Conservation (phyloP, 2,329 filamentous ascomycete genomes). For the Alternaria sp. region DNA sequence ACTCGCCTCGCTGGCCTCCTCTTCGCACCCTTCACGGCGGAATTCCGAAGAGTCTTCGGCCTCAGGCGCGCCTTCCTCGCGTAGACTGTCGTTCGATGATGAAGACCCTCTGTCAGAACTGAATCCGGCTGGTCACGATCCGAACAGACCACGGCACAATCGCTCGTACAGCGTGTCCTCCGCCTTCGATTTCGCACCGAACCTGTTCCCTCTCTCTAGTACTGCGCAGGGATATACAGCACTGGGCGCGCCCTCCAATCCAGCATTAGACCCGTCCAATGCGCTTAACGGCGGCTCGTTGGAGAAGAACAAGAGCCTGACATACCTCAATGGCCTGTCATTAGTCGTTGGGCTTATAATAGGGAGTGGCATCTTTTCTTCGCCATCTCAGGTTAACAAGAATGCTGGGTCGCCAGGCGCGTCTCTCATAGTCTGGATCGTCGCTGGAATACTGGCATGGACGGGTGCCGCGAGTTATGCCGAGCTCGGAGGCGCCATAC, state of each 20-base stretch:
- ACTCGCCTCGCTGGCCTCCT: conserved; percentile 91
- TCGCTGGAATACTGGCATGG: conserved; percentile 93
- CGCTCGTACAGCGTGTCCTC: conserved; percentile 91
- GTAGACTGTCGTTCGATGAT: conserved; percentile 84
- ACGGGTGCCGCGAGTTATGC: conserved; percentile 95
- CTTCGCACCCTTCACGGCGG: conserved; percentile 70
- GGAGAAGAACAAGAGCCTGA: conserved; percentile 95
- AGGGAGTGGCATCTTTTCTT: conserved; percentile 95
- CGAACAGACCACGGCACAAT: conserved; percentile 53
- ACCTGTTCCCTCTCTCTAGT: conserved; percentile 89
- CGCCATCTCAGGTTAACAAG: conserved; percentile 87
- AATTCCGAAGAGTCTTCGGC: conserved; percentile 75
- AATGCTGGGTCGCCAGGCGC: conserved; percentile 92
- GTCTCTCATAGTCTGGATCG: conserved; percentile 85
- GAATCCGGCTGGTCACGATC: conserved; percentile 61
- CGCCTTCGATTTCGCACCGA: conserved; percentile 93
- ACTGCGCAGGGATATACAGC: conserved; percentile 81
- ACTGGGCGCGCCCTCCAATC: conserved; percentile 75
- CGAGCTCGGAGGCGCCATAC: conserved; percentile 93
- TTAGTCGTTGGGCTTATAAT: conserved; percentile 93
- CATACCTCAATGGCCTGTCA: conserved; percentile 90
- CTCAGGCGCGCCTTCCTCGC: conserved; percentile 90
- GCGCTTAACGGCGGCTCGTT: conserved; percentile 76
- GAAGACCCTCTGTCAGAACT: conserved; percentile 74
- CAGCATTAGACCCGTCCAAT: conserved; percentile 59